Evolutionary conservation across 2,329 filamentous ascomycete species (phyloP).

Genomic region (Fusarium sp.): DNA sequence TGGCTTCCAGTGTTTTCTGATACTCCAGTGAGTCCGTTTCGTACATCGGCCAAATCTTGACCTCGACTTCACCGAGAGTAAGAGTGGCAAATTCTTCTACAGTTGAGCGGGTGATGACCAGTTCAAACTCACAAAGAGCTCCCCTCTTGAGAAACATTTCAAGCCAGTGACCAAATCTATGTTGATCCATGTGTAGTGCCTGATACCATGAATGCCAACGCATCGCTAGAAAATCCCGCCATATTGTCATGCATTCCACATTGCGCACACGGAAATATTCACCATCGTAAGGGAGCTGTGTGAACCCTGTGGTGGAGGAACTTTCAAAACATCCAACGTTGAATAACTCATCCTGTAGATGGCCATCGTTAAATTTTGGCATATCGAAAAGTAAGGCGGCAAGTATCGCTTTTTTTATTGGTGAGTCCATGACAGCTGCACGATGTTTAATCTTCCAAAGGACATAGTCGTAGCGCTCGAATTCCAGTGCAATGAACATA

Average conservation of each 20-base stretch:
- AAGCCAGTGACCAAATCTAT: rapidly evolving
- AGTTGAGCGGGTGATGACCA: rapidly evolving
- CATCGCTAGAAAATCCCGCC: too few relatives aligned
- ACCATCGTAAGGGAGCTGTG: rapidly evolving
- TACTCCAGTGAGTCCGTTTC: rapidly evolving
- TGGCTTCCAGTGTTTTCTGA: rapidly evolving
- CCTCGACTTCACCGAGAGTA: background rate
- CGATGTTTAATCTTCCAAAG: background rate
- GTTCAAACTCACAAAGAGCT: background rate
- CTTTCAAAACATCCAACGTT: rapidly evolving
- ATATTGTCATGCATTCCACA: background rate
- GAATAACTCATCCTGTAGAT: rapidly evolving
- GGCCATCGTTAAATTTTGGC: rapidly evolving
- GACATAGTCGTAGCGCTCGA: background rate
- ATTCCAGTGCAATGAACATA: rapidly evolving
- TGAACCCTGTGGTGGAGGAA: rapidly evolving
- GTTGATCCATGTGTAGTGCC: rapidly evolving
- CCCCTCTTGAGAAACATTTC: background rate
- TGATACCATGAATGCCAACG: rapidly evolving
- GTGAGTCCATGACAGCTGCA: rapidly evolving
- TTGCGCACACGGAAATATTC: rapidly evolving
- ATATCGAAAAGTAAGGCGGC: rapidly evolving
- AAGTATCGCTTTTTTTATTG: rapidly evolving
- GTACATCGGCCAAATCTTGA: rapidly evolving
- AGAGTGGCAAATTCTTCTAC: rapidly evolving